phyloP scores from a whole-genome alignment of 2,329 filamentous ascomycete species.

The Fusarium concolor region DNA sequence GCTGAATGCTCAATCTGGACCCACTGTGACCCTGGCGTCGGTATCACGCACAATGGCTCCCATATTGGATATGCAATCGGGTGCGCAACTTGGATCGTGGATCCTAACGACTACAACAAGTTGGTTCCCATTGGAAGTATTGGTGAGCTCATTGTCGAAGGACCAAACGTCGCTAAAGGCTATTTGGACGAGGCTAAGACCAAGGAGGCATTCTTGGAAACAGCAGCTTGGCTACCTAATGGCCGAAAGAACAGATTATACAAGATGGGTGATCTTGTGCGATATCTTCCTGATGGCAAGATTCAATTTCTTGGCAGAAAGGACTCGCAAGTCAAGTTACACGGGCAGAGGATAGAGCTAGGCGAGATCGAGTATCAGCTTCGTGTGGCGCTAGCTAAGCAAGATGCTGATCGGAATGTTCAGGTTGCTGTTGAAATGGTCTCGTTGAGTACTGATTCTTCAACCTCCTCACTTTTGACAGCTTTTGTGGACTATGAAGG shows the following conservation, averaged over 20 bases:
- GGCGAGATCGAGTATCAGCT: constrained; percentile 29
- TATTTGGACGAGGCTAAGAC: constrained; percentile 43
- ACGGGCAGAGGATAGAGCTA: constrained; percentile 64
- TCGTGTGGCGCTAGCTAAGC: background rate
- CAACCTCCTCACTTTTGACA: background rate
- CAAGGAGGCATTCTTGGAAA: constrained; percentile 42
- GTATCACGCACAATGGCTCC: background rate
- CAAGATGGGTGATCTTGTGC: constrained; percentile 42
- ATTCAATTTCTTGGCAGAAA: constrained; percentile 60
- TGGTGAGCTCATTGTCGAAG: constrained; percentile 48
- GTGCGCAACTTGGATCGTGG: constrained; percentile 42
- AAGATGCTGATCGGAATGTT: background rate
- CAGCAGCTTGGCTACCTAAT: constrained; percentile 37
- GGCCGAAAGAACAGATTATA: background rate
- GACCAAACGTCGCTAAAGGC: constrained; percentile 40
- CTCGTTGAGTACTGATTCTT: background rate
- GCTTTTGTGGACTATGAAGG: background rate
- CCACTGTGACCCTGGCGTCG: background rate
- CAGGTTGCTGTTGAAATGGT: background rate
- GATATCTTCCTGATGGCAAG: constrained; percentile 49
- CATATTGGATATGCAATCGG: background rate
- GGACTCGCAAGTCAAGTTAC: constrained; percentile 67
- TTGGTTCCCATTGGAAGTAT: constrained; percentile 39
- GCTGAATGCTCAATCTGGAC: constrained; percentile 1
- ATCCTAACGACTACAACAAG: constrained; percentile 34